Base-by-base conservation (phyloP, 1,139 yeast genomes). In the Petasospora fabianii region DNA sequence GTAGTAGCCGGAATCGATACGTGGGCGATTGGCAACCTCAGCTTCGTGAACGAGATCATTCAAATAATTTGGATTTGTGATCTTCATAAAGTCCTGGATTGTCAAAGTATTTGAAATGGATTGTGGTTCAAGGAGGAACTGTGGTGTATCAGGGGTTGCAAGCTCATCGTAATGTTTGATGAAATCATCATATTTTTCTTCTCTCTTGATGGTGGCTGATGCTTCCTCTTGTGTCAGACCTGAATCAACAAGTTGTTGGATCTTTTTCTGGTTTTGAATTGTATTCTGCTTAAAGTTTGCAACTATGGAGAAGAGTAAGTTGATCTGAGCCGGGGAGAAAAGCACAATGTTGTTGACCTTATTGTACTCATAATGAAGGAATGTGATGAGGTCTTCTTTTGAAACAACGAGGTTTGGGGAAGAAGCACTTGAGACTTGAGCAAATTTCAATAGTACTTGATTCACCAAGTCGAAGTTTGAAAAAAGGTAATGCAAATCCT, bases 51-150 rank as follows among this genome's bases (percentile, higher is more conserved):
- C 40, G 22, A 46, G 16, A 24, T 46, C 49, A 32, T 46, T 46
- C 33, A 46, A 27, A 58, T 65, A 60, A 55, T 69, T 60, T 44
- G 71, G 61, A 61, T 69, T 69, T 15, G 71, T 44, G 27, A 72
- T 56, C 40, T 63, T 61, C 44, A 61, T 49, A 21, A 73, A 66
- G 42, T 71, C 71, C 27, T 68, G 65, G 35, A 66, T 61, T 4
- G 63, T 62, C 21, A 43, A 20, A 2, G 47, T 41, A 16, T 27
- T 32, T 11, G 43, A 31, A 10, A 42, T 38, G 8, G 27, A 30
- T 8, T 35, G 38, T 3, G 42, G 37, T 18, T 45, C 48, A 6
- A 45, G 34, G 5, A 44, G 37, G 34, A 42, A 40, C 16, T 42
- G 38, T 26, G 43, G 40, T 7, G 44, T 30, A 11, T 40, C 52